Conservation (phyloP, 2,329 filamentous ascomycete genomes). For the Aspergillus novofumigatus region DNA sequence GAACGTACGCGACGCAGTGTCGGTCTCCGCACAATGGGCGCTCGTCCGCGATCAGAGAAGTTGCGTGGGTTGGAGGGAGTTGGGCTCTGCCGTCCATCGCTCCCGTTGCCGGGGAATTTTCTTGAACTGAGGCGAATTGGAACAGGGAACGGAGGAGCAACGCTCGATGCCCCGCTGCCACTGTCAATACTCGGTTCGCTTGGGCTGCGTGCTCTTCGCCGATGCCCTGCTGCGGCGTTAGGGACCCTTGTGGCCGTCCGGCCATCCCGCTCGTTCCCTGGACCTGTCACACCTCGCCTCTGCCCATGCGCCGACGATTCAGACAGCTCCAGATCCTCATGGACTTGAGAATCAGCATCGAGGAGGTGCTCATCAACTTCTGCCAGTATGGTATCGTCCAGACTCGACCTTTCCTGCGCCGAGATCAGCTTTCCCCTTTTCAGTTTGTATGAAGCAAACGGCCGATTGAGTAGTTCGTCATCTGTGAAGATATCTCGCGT, state of each 20-base stretch:
- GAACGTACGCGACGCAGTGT: constrained; percentile 80
- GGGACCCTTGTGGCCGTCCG: constrained; percentile 77
- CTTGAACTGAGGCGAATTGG: constrained; percentile 84
- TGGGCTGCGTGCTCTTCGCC: constrained; percentile 56
- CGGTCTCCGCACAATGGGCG: constrained; percentile 54
- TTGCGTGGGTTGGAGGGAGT: constrained; percentile 56
- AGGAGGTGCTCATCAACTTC: constrained; percentile 38
- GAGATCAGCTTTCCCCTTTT: constrained; percentile 41
- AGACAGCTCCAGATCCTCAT: constrained; percentile 12
- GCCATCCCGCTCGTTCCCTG: constrained; percentile 58
- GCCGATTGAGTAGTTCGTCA: constrained; percentile 42
- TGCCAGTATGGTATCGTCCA: constrained; percentile 31
- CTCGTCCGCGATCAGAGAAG: constrained; percentile 53
- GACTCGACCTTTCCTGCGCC: constrained; percentile 25
- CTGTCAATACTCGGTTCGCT: constrained; percentile 43
- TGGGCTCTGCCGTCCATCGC: constrained; percentile 75
- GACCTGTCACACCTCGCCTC: constrained; percentile 37
- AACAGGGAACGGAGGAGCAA: constrained; percentile 79
- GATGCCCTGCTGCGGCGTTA: constrained; percentile 67
- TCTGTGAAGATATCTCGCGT: constrained; percentile 38
- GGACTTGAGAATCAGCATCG: constrained; percentile 25
- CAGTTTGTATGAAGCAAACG: constrained; percentile 42
- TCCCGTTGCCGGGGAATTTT: constrained; percentile 62
- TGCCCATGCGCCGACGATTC: constrained; percentile 14
- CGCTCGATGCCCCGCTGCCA: constrained; percentile 33